phyloP scores from a whole-genome alignment of 1,139 yeast genomes.

The Suhomyces atakaporum region DNA sequence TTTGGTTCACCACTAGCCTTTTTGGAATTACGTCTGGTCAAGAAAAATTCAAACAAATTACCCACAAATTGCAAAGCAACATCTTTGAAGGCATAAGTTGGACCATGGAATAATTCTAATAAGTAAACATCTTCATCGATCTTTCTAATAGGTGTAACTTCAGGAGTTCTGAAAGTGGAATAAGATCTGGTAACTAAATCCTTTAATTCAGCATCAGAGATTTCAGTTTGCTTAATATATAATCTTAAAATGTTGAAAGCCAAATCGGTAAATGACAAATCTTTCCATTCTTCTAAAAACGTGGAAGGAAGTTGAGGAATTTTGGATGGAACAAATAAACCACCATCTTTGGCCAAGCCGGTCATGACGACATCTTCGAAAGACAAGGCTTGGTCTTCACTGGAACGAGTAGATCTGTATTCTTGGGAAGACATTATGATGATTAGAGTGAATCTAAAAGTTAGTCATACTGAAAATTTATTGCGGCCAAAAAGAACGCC shows the following conservation, averaged over 20 bases:
- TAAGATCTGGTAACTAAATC: constrained; percentile 69
- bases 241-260: constrained; percentile 85
- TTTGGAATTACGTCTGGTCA: constrained; percentile 71
- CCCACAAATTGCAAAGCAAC: constrained; percentile 98
- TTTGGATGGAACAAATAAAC: constrained; percentile 82
- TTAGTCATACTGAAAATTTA: constrained; percentile 11
- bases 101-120: constrained; percentile 96
- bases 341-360: constrained; percentile 96
- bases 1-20: constrained; percentile 60
- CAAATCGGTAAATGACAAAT: constrained; percentile 75
- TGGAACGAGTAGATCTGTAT: constrained; percentile 88
- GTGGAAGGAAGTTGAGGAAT: constrained; percentile 70
- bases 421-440: constrained; percentile 42
- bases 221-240: constrained; percentile 70
- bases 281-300: constrained; percentile 67
- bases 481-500: constrained; percentile 4
- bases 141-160: constrained; percentile 79
- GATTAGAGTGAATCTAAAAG: background rate
- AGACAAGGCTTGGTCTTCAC: constrained; percentile 54
- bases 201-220: constrained; percentile 67
- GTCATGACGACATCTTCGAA: constrained; percentile 93
- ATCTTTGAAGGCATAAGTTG: constrained; percentile 98
- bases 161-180: constrained; percentile 82
- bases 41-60: constrained; percentile 88
- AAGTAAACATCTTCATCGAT: constrained; percentile 65